Evolutionary conservation across 345 rosid species (phyloP).

Genomic region (Crucihimalaya himalaica): DNA sequence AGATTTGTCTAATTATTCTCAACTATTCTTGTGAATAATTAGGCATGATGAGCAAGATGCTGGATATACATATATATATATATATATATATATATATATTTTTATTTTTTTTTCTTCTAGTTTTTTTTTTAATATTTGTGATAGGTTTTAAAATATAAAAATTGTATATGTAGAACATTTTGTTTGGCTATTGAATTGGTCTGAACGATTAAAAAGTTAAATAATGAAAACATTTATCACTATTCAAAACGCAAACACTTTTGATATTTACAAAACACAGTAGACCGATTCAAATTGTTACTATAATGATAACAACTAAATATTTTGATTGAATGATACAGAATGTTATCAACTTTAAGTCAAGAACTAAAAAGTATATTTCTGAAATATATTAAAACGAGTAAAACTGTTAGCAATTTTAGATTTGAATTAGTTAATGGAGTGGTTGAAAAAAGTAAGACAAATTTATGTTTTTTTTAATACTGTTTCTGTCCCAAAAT

Average conservation of each 20-base stretch:
- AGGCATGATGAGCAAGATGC: constrained; percentile 5
- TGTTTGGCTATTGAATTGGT: not conserved
- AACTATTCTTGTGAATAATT: constrained; percentile 2
- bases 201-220: not conserved
- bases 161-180: not conserved
- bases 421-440: too few species aligned
- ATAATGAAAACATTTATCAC: not conserved
- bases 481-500: too few species aligned
- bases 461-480: not conserved
- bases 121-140: not conserved
- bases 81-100: too few species aligned
- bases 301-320: not conserved
- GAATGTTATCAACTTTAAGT: not conserved
- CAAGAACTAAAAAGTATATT: too few species aligned
- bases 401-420: not conserved
- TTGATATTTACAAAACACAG: not conserved
- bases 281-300: not conserved
- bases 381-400: not conserved
- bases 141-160: too few species aligned
- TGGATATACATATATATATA: too few species aligned
- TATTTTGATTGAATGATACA: not conserved
- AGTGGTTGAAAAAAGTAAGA: not conserved
- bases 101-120: too few species aligned
- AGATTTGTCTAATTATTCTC: not conserved
- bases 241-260: not conserved